Base-by-base conservation (phyloP, 2,329 filamentous ascomycete species). In the Clarireedia paspali region DNA sequence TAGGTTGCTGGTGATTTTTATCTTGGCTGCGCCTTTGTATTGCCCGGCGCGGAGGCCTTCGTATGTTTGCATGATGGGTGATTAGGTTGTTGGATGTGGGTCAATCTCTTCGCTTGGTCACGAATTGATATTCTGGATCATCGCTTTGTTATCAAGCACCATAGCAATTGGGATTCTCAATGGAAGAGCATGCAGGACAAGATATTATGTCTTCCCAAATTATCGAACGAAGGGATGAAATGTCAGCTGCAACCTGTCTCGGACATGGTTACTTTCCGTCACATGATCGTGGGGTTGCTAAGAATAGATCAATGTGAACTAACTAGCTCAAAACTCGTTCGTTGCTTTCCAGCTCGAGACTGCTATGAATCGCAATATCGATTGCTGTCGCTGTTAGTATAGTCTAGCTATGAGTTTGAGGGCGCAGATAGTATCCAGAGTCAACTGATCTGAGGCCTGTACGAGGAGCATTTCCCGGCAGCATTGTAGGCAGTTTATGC, bases 1-100 rank as follows among this genome's bases (percentile, higher is more conserved):
- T 38, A 68, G 55, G 5, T 59, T 58, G 48, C 56, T 59, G 23
- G 64, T 57, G 36, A 68, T 46, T 49, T 69, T 69, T 24, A 69
- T 49, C 54, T 64, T 66, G 34, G 58, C 44, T 20, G 15, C 17
- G 27, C 63, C 64, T 49, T 63, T 63, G 51, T 65, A 64, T 39
- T 63, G 50, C 3, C 65, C 64, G 17, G 62, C 59, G 45, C 57
- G 56, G 12, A 65, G 58, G 6, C 57, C 60, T 53, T 63, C 53
- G 2, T 63, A 38, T 27, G 59, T 61, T 45, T 64, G 61, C 63
- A 65, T 65, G 5, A n/a, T 55, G 39, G 39, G 17, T 42, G 39
- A 20, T 17, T 42, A 6, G 15, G 15, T 7, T 17, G 2, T 42
- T 17, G 39, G 17, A 14, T 20, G 30, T 34, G 30, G 30, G 30